phyloP scores from a whole-genome alignment of 768 basidiomycete genomes.

The Suillus brevipes region DNA sequence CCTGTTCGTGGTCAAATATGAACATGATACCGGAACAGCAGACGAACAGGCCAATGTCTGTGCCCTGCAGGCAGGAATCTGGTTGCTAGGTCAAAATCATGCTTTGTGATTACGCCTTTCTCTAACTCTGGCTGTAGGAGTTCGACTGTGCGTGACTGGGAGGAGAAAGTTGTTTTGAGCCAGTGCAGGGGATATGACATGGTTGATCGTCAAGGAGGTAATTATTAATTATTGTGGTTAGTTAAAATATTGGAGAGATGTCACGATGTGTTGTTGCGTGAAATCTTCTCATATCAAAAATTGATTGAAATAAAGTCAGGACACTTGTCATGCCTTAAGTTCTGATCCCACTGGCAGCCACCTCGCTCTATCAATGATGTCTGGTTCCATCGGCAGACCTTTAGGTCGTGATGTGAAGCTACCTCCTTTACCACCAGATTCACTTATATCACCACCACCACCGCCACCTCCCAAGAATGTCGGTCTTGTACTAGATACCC shows the following conservation, averaged over 20 bases:
- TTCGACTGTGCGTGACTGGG: slow-evolving; percentile 34
- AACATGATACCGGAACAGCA: slow-evolving; percentile 12
- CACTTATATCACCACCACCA: slow-evolving; percentile 11
- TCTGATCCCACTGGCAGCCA: not conserved
- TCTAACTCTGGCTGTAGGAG: slow-evolving; percentile 34
- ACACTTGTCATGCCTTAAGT: no score
- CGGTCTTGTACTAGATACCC: slow-evolving; percentile 8
- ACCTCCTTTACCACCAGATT: slow-evolving; percentile 20
- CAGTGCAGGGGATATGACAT: slow-evolving; percentile 38
- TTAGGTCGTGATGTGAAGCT: slow-evolving; percentile 31
- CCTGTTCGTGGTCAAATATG: slow-evolving; percentile 13
- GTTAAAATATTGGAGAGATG: not conserved
- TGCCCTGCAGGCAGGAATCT: slow-evolving; percentile 53
- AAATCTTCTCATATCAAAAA: slow-evolving; percentile 2
- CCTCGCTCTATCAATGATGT: not conserved
- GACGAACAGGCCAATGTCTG: slow-evolving; percentile 45
- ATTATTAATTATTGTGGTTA: not conserved
- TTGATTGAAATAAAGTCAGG: not conserved
- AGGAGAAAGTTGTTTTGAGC: slow-evolving; percentile 47
- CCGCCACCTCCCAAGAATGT: slow-evolving; percentile 25
- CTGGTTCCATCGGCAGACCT: slow-evolving; percentile 19
- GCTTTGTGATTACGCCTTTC: slow-evolving; percentile 28
- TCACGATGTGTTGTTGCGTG: not conserved
- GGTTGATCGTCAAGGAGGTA: slow-evolving; percentile 3
- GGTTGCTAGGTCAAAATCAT: slow-evolving; percentile 58